Base-by-base conservation (phyloP, 306 rosid genomes). In the Casuarina cunninghamiana region DNA sequence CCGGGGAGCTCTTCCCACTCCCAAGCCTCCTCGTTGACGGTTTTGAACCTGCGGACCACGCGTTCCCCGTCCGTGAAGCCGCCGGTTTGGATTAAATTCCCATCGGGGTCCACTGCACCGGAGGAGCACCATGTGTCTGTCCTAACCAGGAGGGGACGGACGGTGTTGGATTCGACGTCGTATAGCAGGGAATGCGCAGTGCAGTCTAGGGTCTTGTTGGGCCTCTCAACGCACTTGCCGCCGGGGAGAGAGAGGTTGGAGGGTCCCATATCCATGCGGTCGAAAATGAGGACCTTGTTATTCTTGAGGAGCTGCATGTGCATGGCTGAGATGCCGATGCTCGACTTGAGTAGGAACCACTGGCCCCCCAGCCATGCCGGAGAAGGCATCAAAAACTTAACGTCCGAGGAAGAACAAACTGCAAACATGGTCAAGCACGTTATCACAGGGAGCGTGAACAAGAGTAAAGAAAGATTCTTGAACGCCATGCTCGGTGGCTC, bases 41-140 rank as follows among this genome's bases (percentile, higher is more conserved):
- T 89, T 0, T 83, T 68, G 85, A 89, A 84, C 3, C 67, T 68
- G 11, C 97, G 81, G 75, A 91, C 85, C 44, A 69, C 79, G 53
- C 79, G 79, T 49, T 83, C 80, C 7, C 98, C 98, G 45, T 80
- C 84, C 19, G 81, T 77, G 84, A 79, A 93, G 5, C 98, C 97
- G 4, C 98, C 97, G 13, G 93, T 87, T 45, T 93, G 98, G 75
- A 93, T 5, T 3, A 93, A 84, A 0, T 86, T 83, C 1, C 98
- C 97, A 75, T 66, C 62, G 26, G 88, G 43, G 75, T 44, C 6
- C 10, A 91, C 78, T 5, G 92, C 50, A 9, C 92, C 95, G 73
- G 98, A 88, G 58, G 98, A 93, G 84, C 98, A 93, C 95, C 97
- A 93, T 0, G 91, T 85, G 78, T 93, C 91, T 48, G 93, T 69